Evolutionary conservation across 2,329 filamentous ascomycete genomes (phyloP).

Genomic region (Pyrenophora graminea): DNA sequence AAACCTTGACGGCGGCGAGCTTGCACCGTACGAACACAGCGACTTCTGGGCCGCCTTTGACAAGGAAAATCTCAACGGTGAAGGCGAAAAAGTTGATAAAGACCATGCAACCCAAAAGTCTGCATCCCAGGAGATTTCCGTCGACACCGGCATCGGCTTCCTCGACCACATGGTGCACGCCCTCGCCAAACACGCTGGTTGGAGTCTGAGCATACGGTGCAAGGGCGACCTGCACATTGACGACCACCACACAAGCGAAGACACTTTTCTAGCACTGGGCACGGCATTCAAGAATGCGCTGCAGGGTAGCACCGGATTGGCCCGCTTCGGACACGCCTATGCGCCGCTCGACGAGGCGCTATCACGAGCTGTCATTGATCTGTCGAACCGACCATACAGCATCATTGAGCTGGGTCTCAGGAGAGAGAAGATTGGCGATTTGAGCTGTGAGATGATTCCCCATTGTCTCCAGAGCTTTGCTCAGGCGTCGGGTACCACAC

Average conservation of each 20-base stretch:
- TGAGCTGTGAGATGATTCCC: slow-evolving; percentile 91
- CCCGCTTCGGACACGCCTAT: slow-evolving; percentile 89
- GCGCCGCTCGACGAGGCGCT: slow-evolving; percentile 94
- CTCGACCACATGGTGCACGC: slow-evolving; percentile 99
- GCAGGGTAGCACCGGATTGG: slow-evolving; percentile 76
- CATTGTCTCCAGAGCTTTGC: slow-evolving; percentile 96
- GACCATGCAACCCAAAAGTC: slow-evolving; percentile 84
- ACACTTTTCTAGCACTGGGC: slow-evolving; percentile 89
- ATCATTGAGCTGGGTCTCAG: slow-evolving; percentile 83
- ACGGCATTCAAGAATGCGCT: slow-evolving; percentile 81
- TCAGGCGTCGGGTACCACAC: slow-evolving; percentile 83
- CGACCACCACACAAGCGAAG: slow-evolving; percentile 97
- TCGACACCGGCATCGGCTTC: slow-evolving; percentile 95
- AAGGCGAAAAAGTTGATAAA: slow-evolving; percentile 48
- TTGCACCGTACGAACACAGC: slow-evolving; percentile 55
- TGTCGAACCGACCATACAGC: slow-evolving; percentile 86
- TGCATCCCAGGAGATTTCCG: slow-evolving; percentile 80
- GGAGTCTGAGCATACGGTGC: slow-evolving; percentile 83
- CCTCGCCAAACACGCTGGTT: slow-evolving; percentile 91
- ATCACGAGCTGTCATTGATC: slow-evolving; percentile 89
- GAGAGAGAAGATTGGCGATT: slow-evolving; percentile 90
- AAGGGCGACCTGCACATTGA: slow-evolving; percentile 94
- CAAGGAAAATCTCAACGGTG: slow-evolving; percentile 35
- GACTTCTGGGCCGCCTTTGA: slow-evolving; percentile 54
- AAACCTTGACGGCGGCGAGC: slow-evolving; percentile 85